A percentile compares a stretch with the other conserved stretches of the same genome.
Evolutionary conservation across 441 rosid species (phyloP).

Genomic region (Adansonia gregorii): DNA sequence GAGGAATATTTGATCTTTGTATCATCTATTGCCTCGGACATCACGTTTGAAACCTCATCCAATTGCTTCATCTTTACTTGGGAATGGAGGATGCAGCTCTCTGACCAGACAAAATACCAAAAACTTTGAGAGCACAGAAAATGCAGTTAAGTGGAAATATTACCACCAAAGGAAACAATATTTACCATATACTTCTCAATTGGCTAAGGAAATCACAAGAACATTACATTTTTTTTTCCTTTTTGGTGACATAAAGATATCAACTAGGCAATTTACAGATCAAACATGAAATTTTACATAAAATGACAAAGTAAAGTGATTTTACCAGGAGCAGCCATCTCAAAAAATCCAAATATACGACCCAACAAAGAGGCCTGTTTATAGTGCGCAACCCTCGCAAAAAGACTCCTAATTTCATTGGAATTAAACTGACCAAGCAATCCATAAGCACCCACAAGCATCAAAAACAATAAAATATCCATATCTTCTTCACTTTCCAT

Average conservation of each 20-base stretch:
- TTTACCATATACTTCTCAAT: not conserved
- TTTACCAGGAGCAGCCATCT: slow-evolving; percentile 22
- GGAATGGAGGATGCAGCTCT: slow-evolving; percentile 14
- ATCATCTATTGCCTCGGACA: not conserved
- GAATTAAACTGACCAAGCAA: slow-evolving; percentile 29
- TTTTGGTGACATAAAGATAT: not conserved
- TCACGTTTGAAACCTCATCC: not conserved
- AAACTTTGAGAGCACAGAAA: not conserved
- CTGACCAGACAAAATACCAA: slow-evolving; percentile 5
- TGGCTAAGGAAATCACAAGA: not conserved
- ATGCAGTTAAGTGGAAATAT: not conserved
- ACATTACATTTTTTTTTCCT: not conserved
- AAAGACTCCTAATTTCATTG: slow-evolving; percentile 35
- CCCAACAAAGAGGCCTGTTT: slow-evolving; percentile 41
- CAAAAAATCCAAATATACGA: slow-evolving; percentile 35
- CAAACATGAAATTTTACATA: not conserved
- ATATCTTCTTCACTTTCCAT: slow-evolving; percentile 25
- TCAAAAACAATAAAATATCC: slow-evolving; percentile 42
- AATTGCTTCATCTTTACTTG: not conserved
- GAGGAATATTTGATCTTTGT: not conserved
- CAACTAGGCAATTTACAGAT: not conserved
- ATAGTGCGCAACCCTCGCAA: slow-evolving; percentile 28
- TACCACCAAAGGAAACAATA: slow-evolving; percentile 12
- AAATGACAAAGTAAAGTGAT: slow-evolving; percentile 10
- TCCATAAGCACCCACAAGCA: slow-evolving; percentile 41